Base-by-base conservation (phyloP, 108 stramenopile species). In the Aurantiochytrium sp. region DNA sequence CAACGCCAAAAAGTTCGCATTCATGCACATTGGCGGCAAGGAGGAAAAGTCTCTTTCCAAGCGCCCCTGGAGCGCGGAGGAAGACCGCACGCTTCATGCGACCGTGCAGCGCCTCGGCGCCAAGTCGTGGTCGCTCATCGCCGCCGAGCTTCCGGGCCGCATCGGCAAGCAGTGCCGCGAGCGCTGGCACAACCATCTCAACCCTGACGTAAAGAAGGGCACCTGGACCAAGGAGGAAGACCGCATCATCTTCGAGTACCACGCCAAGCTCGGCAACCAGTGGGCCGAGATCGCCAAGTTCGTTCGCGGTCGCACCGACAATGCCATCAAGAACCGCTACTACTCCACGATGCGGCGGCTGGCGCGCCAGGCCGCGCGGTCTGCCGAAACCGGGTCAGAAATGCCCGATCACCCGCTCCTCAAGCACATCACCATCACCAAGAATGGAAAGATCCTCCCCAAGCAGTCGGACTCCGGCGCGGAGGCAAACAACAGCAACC, bases 121-220 rank as follows among this genome's bases (percentile, higher is more conserved):
- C 21, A 89, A 90, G 69, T 54, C 87, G 37, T 94, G 93, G 93
- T 88, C 91, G 4, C 65, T 93, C 50, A 93, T 94, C 22, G 92
- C 92, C 37, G 89, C 92, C 15, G 89, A 90, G 42, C 68, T 94
- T 15, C 65, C 55, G 15, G 93, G 92, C 55, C 55, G 93, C 21
- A 93, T 93, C 37, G 93, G 93, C 31, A 94, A 94, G 59, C 93
- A 93, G 93, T 93, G 92, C 65, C 90, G 92, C 17, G 92, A 93
- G 85, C 90, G 92, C 90, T 93, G 93, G 93, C 93, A 93, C 69
- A 93, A 93, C 86, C 93, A 94, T 87, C 91, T 99, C 55, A 97
- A 99, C 87, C 98, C 98, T 4, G 89, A 91, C 85, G 92, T 94
- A 32, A 91, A 90, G 68, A 94, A 94, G 54, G 91, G 92, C 10